These are phyloP conservation scores for Chytriomyces hyalinus DNA, from an alignment of 192 early-diverging fungal species.

Conservation along the genomic window DNA sequence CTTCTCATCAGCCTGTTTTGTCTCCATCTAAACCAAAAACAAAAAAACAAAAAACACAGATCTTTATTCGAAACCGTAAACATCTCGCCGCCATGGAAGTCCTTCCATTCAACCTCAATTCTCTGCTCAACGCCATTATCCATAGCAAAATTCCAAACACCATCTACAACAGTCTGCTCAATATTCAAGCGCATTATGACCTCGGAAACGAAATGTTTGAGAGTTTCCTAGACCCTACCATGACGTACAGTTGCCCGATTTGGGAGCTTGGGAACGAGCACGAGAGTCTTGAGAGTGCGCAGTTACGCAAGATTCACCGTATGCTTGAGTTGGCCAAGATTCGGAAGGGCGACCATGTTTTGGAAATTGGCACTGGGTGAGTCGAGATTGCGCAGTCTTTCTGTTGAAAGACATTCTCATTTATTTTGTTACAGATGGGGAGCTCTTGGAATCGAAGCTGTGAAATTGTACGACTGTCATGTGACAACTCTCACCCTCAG, in stretches of 20 bases:
- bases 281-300: conserved; percentile 69
- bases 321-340: conserved; percentile 64
- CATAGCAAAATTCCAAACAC: conserved; percentile 69
- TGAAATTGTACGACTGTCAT: conserved; percentile 58
- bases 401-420: background rate
- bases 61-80: conserved; percentile 67
- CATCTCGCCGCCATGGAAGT: conserved; percentile 51
- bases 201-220: conserved; percentile 79
- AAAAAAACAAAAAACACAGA: background rate
- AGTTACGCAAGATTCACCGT: conserved; percentile 65
- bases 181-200: conserved; percentile 77
- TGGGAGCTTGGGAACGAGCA: conserved; percentile 47
- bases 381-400: conserved; percentile 1
- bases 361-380: conserved; percentile 73
- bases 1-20: background rate
- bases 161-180: conserved; percentile 61
- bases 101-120: conserved; percentile 56
- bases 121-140: conserved; percentile 57
- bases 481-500: conserved; percentile 71
- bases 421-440: conserved; percentile 58
- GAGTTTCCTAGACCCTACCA: conserved; percentile 66
- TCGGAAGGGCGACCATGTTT: conserved; percentile 58
- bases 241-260: conserved; percentile 78
- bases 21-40: background rate
- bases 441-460: conserved; percentile 68